phyloP scores from a whole-genome alignment of 345 rosid species.

The Eucalyptus brandiana region DNA sequence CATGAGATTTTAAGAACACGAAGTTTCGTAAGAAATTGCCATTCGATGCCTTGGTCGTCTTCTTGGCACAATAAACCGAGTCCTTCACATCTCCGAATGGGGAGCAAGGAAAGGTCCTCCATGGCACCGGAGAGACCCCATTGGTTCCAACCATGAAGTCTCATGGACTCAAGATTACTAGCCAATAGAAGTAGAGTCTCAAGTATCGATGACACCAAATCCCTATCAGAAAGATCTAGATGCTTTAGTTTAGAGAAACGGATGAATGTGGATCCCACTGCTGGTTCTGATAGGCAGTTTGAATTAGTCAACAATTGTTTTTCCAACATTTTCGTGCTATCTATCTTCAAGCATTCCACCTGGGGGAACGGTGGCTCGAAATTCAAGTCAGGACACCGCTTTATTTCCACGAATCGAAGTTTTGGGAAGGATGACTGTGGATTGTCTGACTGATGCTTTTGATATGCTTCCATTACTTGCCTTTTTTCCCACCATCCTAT shows the following conservation, averaged over 20 bases:
- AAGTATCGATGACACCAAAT: fast-evolving
- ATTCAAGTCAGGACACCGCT: fast-evolving
- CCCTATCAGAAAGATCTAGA: fast-evolving
- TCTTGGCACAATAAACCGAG: neutral
- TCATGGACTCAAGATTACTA: neutral
- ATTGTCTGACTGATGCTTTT: neutral
- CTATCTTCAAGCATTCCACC: neutral
- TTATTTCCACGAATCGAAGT: fast-evolving
- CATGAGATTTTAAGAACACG: neutral
- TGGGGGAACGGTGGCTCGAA: neutral
- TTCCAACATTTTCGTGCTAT: neutral
- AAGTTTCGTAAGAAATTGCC: neutral
- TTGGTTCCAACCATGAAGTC: fast-evolving
- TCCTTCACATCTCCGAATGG: neutral
- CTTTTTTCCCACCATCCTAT: neutral
- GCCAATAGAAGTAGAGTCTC: neutral
- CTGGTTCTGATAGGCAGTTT: neutral
- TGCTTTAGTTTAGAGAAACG: neutral
- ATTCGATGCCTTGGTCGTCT: neutral
- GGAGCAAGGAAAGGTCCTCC: neutral
- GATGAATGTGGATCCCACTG: neutral
- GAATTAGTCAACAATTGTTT: neutral
- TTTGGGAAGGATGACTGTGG: neutral
- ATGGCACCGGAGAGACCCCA: neutral
- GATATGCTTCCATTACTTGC: neutral